Conservation (phyloP, 352 stramenopile species). For the Pythium scleroteichum region DNA sequence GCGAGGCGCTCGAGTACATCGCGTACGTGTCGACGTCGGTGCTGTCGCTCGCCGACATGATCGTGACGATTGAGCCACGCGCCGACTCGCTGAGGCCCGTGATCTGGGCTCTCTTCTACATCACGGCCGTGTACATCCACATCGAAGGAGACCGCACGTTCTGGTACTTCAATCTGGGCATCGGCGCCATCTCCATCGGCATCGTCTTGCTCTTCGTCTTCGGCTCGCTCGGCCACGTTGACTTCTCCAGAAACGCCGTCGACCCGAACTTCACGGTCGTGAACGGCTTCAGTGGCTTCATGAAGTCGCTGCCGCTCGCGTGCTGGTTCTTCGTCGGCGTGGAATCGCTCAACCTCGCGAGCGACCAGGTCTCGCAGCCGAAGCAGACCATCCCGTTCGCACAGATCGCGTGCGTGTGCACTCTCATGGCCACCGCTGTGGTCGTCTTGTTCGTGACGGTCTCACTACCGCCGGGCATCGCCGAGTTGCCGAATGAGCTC, state of each 20-base stretch:
- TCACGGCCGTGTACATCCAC: constrained; percentile 21
- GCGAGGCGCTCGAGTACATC: constrained; percentile 25
- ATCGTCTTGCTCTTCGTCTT: constrained; percentile 18
- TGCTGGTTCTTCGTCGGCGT: constrained; percentile 28
- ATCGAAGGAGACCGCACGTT: constrained; percentile 27
- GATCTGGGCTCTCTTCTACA: constrained; percentile 14
- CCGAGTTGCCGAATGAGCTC: neutral
- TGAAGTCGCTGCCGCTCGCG: constrained; percentile 37
- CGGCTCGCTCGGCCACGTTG: constrained; percentile 7
- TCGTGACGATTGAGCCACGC: neutral
- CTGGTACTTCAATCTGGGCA: constrained; percentile 39
- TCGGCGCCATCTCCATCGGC: neutral
- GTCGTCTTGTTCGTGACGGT: constrained; percentile 33
- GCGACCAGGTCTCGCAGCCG: constrained; percentile 36
- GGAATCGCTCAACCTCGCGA: constrained; percentile 19
- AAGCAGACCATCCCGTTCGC: constrained; percentile 42
- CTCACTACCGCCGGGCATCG: constrained; percentile 22
- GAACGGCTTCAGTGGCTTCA: constrained; percentile 13
- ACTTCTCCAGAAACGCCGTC: constrained; percentile 8
- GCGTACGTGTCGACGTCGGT: constrained; percentile 1
- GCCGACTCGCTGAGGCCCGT: neutral
- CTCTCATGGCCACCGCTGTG: constrained; percentile 12
- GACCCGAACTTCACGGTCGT: constrained; percentile 2
- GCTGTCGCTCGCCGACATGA: constrained; percentile 12
- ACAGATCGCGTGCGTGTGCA: constrained; percentile 39